These are phyloP conservation scores for Pythium brassicae DNA, from an alignment of 352 stramenopile genomes.

Conservation along the genomic window DNA sequence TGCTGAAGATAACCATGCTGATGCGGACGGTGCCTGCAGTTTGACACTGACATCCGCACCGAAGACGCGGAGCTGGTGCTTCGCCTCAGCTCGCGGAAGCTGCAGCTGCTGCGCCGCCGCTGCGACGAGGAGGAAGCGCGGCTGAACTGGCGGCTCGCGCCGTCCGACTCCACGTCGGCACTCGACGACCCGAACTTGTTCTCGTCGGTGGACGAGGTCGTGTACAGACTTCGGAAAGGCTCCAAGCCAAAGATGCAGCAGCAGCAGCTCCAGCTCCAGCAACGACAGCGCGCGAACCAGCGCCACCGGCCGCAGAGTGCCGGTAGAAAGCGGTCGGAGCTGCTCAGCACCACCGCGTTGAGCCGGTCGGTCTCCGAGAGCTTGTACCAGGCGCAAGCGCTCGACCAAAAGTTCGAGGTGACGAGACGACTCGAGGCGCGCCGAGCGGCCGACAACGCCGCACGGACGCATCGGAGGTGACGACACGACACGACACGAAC, in stretches of 20 bases:
- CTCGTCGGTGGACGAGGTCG: slow-evolving; percentile 7
- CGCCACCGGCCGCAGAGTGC: slow-evolving; percentile 3
- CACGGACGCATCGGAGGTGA: neutral
- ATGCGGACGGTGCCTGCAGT: neutral
- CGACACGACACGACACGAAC: neutral
- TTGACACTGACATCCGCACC: slow-evolving; percentile 14
- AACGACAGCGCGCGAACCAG: slow-evolving; percentile 6
- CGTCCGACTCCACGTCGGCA: neutral
- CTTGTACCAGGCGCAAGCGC: neutral
- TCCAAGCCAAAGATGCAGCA: slow-evolving; percentile 10
- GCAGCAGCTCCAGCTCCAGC: slow-evolving; percentile 1
- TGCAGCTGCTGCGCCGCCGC: slow-evolving; percentile 9
- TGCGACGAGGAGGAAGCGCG: slow-evolving; percentile 13
- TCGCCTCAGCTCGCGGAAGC: slow-evolving; percentile 14
- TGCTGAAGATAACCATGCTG: too few species aligned
- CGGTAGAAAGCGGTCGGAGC: neutral
- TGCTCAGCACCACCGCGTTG: neutral
- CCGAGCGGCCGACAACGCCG: neutral
- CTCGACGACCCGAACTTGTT: neutral
- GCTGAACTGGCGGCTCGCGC: neutral
- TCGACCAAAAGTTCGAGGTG: neutral
- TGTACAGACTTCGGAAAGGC: slow-evolving; percentile 17
- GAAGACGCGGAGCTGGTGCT: slow-evolving; percentile 9
- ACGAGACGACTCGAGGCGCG: neutral
- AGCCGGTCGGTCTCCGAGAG: slow-evolving; percentile 11